Evolutionary conservation across 2,329 filamentous ascomycete species (phyloP), one percentile per base, ranked within the genome.

Genomic region (Tolypocladium ovalisporum): DNA sequence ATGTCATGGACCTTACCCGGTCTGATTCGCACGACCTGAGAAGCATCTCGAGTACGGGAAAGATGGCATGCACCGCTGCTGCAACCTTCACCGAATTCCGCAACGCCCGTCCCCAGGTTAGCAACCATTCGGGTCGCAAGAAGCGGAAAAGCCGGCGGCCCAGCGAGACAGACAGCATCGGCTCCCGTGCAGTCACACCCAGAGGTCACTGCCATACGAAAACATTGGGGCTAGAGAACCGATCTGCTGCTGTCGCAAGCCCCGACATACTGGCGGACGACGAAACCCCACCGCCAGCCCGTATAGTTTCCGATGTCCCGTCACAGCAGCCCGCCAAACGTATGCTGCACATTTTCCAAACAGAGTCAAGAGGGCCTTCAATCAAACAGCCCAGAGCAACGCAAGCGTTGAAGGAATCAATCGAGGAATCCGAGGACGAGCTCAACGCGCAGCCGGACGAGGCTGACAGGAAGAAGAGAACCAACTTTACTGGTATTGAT

Each of bases 341-440:
- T 44, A 29, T 56, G 29, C 47, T 60, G 22, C 27, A 57, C 15
- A 13, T 27, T 29, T 54, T 22, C 19, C 42, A 47, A 19, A 49
- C 39, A n/a, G 57, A 61, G 36, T 35, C 34, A 10, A 40, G n/a
- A 6, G 58, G 55, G 13, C 59, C 61, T n/a, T 58, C 55, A 40
- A 34, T 62, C 53, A 67, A 66, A 47, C 59, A 58, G 8, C 44
- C 53, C 1, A 61, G 56, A 51, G n/a, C 47, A 32, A 36, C 42
- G 12, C 52, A 52, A 4, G n/a, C 22, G 7, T 6, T n/a, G 17
- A 44, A 39, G 13, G 61, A 65, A 29, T 52, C 59, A 2, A 60
- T 62, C 22, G 60, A 66, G 1, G 58, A 53, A 0, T 69, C 65
- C 1, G 69, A 69, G 34, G 70, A 73, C 54, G 69, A 73, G 58